A percentile compares a stretch with the other conserved stretches of the same genome.
phyloP scores from a whole-genome alignment of 2,329 filamentous ascomycete species.

The Exophiala oligosperma region DNA sequence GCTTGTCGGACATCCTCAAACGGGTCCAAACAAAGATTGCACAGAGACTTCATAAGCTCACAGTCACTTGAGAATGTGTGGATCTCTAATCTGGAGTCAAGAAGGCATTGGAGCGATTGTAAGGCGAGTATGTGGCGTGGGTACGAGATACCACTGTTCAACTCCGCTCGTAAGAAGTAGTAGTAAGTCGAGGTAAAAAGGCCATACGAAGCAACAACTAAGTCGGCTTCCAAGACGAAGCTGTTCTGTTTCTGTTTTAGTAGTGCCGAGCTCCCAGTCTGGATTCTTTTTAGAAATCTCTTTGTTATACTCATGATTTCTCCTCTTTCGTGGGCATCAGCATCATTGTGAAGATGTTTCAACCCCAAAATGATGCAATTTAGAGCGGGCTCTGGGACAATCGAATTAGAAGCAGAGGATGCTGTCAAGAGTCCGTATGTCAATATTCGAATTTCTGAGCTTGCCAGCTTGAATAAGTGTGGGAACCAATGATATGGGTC shows the following conservation, averaged over 20 bases:
- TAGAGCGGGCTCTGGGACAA: constrained; percentile 65
- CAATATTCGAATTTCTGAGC: constrained; percentile 70
- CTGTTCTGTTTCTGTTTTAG: background rate
- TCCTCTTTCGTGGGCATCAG: constrained; percentile 81
- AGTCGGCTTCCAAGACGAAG: background rate
- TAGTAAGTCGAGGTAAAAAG: constrained; percentile 14
- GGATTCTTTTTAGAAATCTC: constrained; percentile 52
- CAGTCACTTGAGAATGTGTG: constrained; percentile 22
- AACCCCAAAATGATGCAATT: constrained; percentile 65
- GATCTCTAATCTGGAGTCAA: constrained; percentile 7
- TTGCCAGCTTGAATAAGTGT: constrained; percentile 47
- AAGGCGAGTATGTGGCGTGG: constrained; percentile 83
- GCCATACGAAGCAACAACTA: constrained; percentile 12
- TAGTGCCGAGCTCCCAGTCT: constrained; percentile 5
- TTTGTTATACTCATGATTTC: constrained; percentile 74
- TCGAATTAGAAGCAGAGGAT: constrained; percentile 71
- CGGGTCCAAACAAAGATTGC: constrained; percentile 81
- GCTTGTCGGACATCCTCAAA: constrained; percentile 83
- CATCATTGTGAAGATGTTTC: constrained; percentile 73
- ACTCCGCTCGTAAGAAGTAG: constrained; percentile 54
- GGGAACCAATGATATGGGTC: constrained; percentile 28
- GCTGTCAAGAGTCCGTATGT: constrained; percentile 78
- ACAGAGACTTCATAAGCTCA: constrained; percentile 56
- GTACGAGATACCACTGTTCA: constrained; percentile 81
- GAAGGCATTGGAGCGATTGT: constrained; percentile 65